Conservation (phyloP, 106 monocot species). For the Gastrodia elata region DNA sequence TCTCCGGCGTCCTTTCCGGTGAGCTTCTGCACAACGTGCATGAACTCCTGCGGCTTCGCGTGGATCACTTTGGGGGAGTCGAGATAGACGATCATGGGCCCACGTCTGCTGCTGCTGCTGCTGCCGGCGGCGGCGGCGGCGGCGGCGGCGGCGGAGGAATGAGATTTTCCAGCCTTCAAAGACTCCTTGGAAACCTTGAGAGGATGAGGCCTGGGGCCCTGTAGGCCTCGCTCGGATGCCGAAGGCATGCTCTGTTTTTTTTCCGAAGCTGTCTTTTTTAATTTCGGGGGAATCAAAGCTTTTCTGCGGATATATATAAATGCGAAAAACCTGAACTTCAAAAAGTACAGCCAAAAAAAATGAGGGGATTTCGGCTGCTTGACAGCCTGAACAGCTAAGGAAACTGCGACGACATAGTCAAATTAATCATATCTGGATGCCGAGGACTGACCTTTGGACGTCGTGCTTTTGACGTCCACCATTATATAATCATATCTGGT, state of each 20-base stretch:
- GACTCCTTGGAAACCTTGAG: background rate
- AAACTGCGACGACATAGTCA: too few species aligned
- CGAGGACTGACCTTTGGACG: too few species aligned
- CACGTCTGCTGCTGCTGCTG: background rate
- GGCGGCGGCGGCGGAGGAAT: too few species aligned
- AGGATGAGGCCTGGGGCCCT: constrained; percentile 9
- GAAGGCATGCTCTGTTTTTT: constrained; percentile 5
- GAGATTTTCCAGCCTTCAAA: background rate
- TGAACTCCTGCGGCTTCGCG: constrained; percentile 12
- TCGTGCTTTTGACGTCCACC: too few species aligned
- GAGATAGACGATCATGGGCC: constrained; percentile 8
- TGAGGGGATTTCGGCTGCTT: too few species aligned
- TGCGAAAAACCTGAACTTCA: too few species aligned
- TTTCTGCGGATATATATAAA: background rate
- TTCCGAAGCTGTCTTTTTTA: background rate
- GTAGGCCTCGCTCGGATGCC: background rate
- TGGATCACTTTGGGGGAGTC: constrained; percentile 14
- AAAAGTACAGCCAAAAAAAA: too few species aligned
- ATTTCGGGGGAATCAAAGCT: background rate
- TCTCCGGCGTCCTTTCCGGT: constrained; percentile 7
- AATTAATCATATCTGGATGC: too few species aligned
- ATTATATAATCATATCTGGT: too few species aligned
- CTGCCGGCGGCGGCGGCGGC: background rate
- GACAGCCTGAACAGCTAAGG: too few species aligned
- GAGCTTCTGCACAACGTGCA: constrained; percentile 14